These are phyloP conservation scores for Magnaporthiopsis incrustans DNA, from an alignment of 2,329 filamentous ascomycete species.

Conservation along the genomic window DNA sequence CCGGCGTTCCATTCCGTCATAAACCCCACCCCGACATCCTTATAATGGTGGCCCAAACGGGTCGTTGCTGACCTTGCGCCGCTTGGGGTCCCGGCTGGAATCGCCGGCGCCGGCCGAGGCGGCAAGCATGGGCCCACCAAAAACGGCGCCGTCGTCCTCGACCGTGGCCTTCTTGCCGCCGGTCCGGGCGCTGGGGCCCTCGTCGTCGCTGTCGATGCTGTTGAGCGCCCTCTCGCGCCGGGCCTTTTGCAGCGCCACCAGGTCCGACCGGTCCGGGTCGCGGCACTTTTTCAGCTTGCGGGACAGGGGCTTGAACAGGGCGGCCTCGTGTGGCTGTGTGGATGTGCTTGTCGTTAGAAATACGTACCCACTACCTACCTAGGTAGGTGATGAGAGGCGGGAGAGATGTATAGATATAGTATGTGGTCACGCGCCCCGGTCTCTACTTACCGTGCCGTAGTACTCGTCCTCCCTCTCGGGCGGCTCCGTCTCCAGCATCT, in stretches of 20 bases:
- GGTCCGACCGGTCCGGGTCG: constrained; percentile 65
- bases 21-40: not conserved
- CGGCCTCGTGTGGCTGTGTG: constrained; percentile 26
- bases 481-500: constrained; percentile 48
- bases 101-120: constrained; percentile 8
- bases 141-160: constrained; percentile 35
- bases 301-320: constrained; percentile 48
- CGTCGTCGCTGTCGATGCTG: constrained; percentile 20
- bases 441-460: constrained; percentile 32
- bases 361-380: too few relatives aligned
- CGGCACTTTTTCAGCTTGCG: constrained; percentile 66
- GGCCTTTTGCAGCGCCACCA: constrained; percentile 60
- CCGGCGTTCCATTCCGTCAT: not conserved
- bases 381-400: not conserved
- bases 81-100: constrained; percentile 33
- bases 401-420: too few relatives aligned
- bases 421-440: too few relatives aligned
- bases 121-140: constrained; percentile 27
- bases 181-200: constrained; percentile 8
- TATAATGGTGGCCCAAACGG: constrained; percentile 38
- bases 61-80: constrained; percentile 36
- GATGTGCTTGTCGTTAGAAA: too few relatives aligned
- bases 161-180: constrained; percentile 22
- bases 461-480: constrained; percentile 47
- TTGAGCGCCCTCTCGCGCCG: constrained; percentile 45